phyloP scores from a whole-genome alignment of 2,329 filamentous ascomycete species.

The Aspergillus fischeri region DNA sequence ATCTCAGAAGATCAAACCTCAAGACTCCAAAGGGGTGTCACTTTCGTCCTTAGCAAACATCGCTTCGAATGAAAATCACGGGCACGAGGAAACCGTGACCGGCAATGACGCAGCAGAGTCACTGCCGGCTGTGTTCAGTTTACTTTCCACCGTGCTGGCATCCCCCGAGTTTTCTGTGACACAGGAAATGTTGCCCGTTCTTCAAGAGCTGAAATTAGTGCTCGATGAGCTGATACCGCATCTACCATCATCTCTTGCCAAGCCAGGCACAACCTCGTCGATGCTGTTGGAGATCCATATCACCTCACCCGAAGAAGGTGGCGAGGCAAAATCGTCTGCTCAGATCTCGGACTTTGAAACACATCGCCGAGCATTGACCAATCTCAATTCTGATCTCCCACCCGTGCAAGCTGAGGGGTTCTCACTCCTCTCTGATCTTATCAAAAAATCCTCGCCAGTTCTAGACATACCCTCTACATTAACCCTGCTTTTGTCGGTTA shows the following conservation, averaged over 20 bases:
- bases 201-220: slow-evolving; percentile 32
- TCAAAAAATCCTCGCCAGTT: slow-evolving; percentile 39
- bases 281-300: slow-evolving; percentile 43
- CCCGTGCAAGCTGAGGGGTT: slow-evolving; percentile 44
- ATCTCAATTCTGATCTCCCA: slow-evolving; percentile 37
- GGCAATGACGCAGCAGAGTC: slow-evolving; percentile 32
- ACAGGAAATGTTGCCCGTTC: slow-evolving; percentile 23
- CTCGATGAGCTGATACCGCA: slow-evolving; percentile 34
- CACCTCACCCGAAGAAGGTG: slow-evolving; percentile 21
- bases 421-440: slow-evolving; percentile 35
- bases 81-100: slow-evolving; percentile 9
- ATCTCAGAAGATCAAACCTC: slow-evolving; percentile 1
- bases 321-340: slow-evolving; percentile 16
- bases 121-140: slow-evolving; percentile 38
- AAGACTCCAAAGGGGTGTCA: slow-evolving; percentile 22
- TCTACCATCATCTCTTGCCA: slow-evolving; percentile 31
- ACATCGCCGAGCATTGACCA: slow-evolving; percentile 39
- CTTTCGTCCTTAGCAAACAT: slow-evolving; percentile 37
- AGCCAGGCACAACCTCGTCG: slow-evolving; percentile 37
- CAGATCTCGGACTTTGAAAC: slow-evolving; percentile 36
- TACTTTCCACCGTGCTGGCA: slow-evolving; percentile 40
- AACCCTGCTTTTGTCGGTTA: slow-evolving; percentile 36
- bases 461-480: slow-evolving; percentile 42
- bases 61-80: slow-evolving; percentile 15
- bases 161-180: slow-evolving; percentile 38